Percentiles rank a stretch among this genome's conserved stretches.
Evolutionary conservation across 257 asterid species (phyloP).

Genomic region (Orobanche coerulescens): DNA sequence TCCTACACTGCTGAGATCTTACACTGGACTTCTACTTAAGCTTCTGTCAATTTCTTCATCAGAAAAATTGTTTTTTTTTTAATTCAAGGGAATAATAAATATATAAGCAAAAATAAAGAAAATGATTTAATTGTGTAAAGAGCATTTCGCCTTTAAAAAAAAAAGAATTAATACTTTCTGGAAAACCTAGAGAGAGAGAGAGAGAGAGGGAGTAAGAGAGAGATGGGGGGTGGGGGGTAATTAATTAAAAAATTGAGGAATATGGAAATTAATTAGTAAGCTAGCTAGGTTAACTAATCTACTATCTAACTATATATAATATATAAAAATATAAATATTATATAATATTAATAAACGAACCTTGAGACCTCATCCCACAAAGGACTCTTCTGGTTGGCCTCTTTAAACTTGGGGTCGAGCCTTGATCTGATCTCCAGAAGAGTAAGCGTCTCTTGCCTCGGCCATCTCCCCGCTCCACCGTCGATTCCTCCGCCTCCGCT

Average conservation of each 20-base stretch:
- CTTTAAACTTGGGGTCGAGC: slow-evolving; percentile 85
- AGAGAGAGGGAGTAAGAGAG: too few relatives aligned
- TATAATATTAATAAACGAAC: slow-evolving; percentile 34
- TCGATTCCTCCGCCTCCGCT: slow-evolving; percentile 27
- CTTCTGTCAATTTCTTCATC: slow-evolving; percentile 23
- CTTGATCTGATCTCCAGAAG: slow-evolving; percentile 98
- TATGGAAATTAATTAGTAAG: too few relatives aligned
- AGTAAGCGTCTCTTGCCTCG: slow-evolving; percentile 89
- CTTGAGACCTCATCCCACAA: slow-evolving; percentile 97
- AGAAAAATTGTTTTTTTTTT: too few relatives aligned
- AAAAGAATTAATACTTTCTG: neutral
- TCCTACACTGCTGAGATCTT: slow-evolving; percentile 31
- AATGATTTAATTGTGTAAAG: too few relatives aligned
- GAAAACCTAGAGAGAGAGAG: too few relatives aligned
- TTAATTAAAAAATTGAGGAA: too few relatives aligned
- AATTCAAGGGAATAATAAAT: too few relatives aligned
- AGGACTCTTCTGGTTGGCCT: slow-evolving; percentile 93
- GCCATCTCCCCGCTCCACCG: slow-evolving; percentile 86
- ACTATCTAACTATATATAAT: neutral
- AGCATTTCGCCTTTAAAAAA: too few relatives aligned
- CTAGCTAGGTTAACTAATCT: too few relatives aligned
- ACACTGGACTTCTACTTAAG: slow-evolving; percentile 22
- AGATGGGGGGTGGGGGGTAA: too few relatives aligned
- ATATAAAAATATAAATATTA: neutral
- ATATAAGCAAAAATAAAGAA: too few relatives aligned